Evolutionary conservation across 148 eudicot genomes (phyloP), one percentile per base, ranked within the genome.

Genomic region (Dianthus caryophyllus): DNA sequence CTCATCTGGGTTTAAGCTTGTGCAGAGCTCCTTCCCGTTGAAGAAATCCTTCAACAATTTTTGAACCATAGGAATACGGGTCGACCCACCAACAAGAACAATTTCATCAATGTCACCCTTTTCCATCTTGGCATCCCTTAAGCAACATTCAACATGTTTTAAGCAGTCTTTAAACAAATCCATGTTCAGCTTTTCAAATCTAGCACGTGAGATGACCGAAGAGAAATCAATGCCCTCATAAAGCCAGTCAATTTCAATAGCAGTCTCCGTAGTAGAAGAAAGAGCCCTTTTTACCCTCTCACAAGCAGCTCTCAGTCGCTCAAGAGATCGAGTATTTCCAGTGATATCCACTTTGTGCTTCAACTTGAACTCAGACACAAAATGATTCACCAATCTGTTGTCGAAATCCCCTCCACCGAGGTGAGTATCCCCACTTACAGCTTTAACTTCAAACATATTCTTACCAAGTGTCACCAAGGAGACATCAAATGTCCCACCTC

Each of bases 21-120:
- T 47, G 56, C 68, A 65, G 7, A 65, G 43, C 22, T 21, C 15
- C 44, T 30, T 65, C 16, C 54, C 68, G 11, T 10, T 5, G 36
- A 65, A 49, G 22, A 48, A 48, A 0, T 30, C 39, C 9, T 48
- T 55, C 43, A 65, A 10, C 17, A 65, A 4, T 4, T 48, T 16
- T 36, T 65, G 68, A 27, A 65, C 54, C 43, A 47, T 65, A 17
- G 68, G 68, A 5, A 65, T 65, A 11, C 68, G 15, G 30, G 33
- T 63, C 6, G 66, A 63, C 13, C 66, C 66, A 1, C 66, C 66
- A 43, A 63, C 36, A 13, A 63, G 50, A 9, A 63, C 53, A 46
- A 63, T 30, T 10, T 63, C 66, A 24, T 63, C 36, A 63, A 63
- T 18, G 44, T 63, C 66, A 43, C 21, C 44, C 44, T 49, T n/a